A percentile compares a stretch with the other conserved stretches of the same genome.
phyloP scores from a whole-genome alignment of 176 grass and related monocot species.

The Saccharum spontaneum region DNA sequence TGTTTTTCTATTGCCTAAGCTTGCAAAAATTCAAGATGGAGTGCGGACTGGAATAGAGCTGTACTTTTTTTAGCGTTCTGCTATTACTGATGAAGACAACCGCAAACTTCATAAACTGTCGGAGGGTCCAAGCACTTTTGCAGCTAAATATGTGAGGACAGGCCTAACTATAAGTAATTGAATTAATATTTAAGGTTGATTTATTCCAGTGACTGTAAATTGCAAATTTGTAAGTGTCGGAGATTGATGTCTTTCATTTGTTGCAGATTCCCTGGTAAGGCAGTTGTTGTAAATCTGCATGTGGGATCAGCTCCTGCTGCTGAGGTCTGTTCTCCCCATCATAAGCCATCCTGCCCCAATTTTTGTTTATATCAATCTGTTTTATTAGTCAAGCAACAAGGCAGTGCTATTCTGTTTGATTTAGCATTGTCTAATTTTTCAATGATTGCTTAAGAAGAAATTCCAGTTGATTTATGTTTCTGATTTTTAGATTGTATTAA shows the following conservation, averaged over 20 bases:
- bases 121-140: constrained; percentile 36
- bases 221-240: background rate
- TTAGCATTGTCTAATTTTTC: too few relatives aligned
- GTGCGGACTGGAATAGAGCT: constrained; percentile 80
- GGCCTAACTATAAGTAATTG: constrained; percentile 72
- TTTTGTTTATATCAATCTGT: background rate
- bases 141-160: constrained; percentile 65
- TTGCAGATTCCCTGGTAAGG: too few relatives aligned
- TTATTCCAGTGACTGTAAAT: background rate
- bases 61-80: constrained; percentile 59
- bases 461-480: too few relatives aligned
- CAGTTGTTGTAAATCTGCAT: too few relatives aligned
- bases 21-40: constrained; percentile 89
- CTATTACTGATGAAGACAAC: constrained; percentile 74
- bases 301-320: too few relatives aligned
- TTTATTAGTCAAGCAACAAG: background rate
- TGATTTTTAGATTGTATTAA: too few relatives aligned
- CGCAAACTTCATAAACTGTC: constrained; percentile 74
- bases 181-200: background rate
- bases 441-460: background rate
- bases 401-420: background rate
- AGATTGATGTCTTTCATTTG: too few relatives aligned
- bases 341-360: too few relatives aligned
- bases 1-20: constrained; percentile 5
- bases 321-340: too few relatives aligned